Evolutionary conservation across 2,329 filamentous ascomycete genomes (phyloP).

Genomic region (Claviceps africana): DNA sequence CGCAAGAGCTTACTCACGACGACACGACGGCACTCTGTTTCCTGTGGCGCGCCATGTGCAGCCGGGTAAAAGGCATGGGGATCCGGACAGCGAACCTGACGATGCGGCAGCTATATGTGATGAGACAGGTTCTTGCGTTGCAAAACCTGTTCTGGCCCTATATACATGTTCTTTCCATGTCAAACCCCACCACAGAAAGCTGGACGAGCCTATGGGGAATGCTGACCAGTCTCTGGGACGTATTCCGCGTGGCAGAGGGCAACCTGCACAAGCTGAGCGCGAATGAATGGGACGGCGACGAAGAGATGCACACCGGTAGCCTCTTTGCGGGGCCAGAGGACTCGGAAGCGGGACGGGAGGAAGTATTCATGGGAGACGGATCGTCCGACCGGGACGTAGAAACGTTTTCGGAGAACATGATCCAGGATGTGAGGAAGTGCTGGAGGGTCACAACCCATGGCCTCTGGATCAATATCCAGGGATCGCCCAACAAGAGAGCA

Average conservation of each 20-base stretch:
- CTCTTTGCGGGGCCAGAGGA: slow-evolving; percentile 12
- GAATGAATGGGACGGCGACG: slow-evolving; percentile 6
- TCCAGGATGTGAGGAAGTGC: slow-evolving; percentile 29
- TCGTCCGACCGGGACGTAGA: slow-evolving; percentile 17
- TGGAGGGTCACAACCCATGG: slow-evolving; percentile 24
- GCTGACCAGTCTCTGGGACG: slow-evolving; percentile 9
- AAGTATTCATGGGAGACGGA: background rate
- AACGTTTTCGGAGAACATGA: slow-evolving; percentile 28
- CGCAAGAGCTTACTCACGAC: slow-evolving; percentile 23
- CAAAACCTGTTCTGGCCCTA: slow-evolving; percentile 19
- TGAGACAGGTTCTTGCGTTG: slow-evolving; percentile 15
- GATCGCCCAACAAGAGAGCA: slow-evolving; percentile 21
- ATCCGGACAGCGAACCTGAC: slow-evolving; percentile 10
- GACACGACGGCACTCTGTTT: slow-evolving; percentile 19
- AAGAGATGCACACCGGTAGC: slow-evolving; percentile 7
- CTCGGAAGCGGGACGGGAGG: background rate
- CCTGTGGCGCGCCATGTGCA: slow-evolving; percentile 18
- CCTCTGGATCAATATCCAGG: slow-evolving; percentile 26
- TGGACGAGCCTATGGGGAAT: slow-evolving; percentile 11
- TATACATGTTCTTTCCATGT: slow-evolving; percentile 11
- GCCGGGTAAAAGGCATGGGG: slow-evolving; percentile 14
- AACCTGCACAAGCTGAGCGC: slow-evolving; percentile 9
- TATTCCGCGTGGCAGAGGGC: slow-evolving; percentile 9
- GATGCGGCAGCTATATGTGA: slow-evolving; percentile 14
- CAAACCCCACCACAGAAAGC: background rate